Conservation (phyloP, 306 rosid genomes). For the Dalbergia oliveri region DNA sequence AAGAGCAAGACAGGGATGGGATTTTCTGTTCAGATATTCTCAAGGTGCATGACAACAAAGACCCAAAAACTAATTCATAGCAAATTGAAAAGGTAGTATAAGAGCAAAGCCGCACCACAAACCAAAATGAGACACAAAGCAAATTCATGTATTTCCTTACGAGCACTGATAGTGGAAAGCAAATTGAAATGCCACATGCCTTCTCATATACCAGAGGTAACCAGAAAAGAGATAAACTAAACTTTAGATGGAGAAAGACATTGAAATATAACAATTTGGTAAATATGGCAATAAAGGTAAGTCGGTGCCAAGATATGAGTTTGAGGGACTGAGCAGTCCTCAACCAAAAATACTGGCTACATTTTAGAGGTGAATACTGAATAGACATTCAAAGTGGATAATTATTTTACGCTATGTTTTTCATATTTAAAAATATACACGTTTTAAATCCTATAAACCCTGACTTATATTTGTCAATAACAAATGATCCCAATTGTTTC, state of each 20-base stretch:
- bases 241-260: neutral
- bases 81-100: slow-evolving; percentile 5
- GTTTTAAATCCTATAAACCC: neutral
- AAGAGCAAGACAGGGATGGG: slow-evolving; percentile 40
- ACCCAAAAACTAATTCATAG: slow-evolving; percentile 26
- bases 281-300: neutral
- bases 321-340: neutral
- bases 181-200: neutral
- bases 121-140: neutral
- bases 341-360: neutral
- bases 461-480: neutral
- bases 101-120: slow-evolving; percentile 13
- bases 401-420: neutral
- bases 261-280: neutral
- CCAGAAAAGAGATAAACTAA: neutral
- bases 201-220: neutral
- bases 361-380: neutral
- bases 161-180: neutral
- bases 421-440: neutral
- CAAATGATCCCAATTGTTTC: slow-evolving; percentile 12
- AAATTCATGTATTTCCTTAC: slow-evolving; percentile 6
- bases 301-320: neutral
- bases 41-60: slow-evolving; percentile 32
- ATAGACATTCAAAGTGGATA: neutral
- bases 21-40: slow-evolving; percentile 28